These are phyloP conservation scores for Ustilago cynodontis DNA, from an alignment of 1,284 basidiomycete genomes.

Conservation along the genomic window DNA sequence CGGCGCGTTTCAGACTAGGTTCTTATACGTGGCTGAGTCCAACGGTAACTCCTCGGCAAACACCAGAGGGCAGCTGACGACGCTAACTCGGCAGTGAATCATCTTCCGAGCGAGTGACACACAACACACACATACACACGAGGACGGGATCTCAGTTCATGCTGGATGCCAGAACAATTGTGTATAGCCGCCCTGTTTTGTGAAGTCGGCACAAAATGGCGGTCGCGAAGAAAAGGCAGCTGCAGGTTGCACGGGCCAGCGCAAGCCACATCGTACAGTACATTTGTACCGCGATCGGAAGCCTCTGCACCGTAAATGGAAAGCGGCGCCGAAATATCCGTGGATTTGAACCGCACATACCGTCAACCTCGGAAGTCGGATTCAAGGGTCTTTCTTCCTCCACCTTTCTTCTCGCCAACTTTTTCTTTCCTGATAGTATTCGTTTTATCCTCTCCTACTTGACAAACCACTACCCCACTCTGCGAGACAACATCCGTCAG, in stretches of 20 bases:
- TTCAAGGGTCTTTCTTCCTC: neutral
- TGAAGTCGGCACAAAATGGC: neutral
- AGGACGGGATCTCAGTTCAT: neutral
- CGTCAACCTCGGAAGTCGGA: slow-evolving; percentile 17
- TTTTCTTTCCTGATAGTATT: neutral
- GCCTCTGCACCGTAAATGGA: slow-evolving; percentile 13
- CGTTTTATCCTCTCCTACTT: neutral
- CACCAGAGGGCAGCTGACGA: neutral
- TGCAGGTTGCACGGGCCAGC: slow-evolving; percentile 27
- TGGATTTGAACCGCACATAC: neutral
- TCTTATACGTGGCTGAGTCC: neutral
- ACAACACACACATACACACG: neutral
- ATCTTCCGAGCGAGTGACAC: slow-evolving; percentile 15
- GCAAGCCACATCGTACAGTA: neutral
- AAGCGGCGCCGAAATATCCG: neutral
- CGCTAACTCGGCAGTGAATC: slow-evolving; percentile 4
- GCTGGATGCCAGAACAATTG: neutral
- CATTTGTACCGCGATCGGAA: slow-evolving; percentile 27
- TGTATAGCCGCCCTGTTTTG: slow-evolving; percentile 14
- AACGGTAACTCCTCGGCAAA: neutral
- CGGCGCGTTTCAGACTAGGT: neutral
- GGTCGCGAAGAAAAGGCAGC: neutral
- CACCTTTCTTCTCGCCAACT: neutral
- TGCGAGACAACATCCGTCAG: neutral
- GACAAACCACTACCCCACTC: neutral